Evolutionary conservation across 352 stramenopile species (phyloP).

Genomic region (Phytophthora pini): DNA sequence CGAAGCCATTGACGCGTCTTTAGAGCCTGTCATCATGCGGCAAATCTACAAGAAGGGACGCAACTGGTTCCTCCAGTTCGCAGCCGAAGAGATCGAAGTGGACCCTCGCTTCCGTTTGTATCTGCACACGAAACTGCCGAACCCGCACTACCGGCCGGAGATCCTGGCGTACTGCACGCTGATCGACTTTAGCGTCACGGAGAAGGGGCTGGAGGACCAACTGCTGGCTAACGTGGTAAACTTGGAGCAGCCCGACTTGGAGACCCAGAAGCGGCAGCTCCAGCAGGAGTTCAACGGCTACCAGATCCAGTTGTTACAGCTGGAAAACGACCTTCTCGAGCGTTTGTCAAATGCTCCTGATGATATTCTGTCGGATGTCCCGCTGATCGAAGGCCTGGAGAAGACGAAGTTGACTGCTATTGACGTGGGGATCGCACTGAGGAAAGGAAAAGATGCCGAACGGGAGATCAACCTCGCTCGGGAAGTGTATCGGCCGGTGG

Average conservation of each 20-base stretch:
- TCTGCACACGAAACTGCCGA: constrained; percentile 92
- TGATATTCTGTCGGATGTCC: constrained; percentile 92
- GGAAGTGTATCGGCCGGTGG: constrained; percentile 91
- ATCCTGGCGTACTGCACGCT: constrained; percentile 93
- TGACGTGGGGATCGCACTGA: constrained; percentile 85
- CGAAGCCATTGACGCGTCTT: constrained; percentile 84
- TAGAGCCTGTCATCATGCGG: constrained; percentile 91
- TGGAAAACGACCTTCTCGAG: constrained; percentile 92
- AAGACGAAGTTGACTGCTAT: constrained; percentile 90
- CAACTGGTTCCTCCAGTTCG: constrained; percentile 89
- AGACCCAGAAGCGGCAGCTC: constrained; percentile 89
- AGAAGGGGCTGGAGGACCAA: constrained; percentile 91
- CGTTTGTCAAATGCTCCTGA: constrained; percentile 91
- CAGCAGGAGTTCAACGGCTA: constrained; percentile 93
- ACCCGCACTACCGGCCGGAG: constrained; percentile 93
- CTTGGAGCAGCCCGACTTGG: constrained; percentile 89
- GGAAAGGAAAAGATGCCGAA: constrained; percentile 89
- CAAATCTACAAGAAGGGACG: constrained; percentile 90
- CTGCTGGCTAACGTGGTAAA: constrained; percentile 90
- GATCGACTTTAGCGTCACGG: constrained; percentile 95
- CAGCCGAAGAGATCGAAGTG: constrained; percentile 91
- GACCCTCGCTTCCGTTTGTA: constrained; percentile 89
- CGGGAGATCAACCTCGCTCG: constrained; percentile 91
- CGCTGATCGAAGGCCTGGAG: constrained; percentile 93
- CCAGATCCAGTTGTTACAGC: constrained; percentile 91